Conservation (phyloP, 805 yeast genomes). For the Hanseniaspora lindneri region DNA sequence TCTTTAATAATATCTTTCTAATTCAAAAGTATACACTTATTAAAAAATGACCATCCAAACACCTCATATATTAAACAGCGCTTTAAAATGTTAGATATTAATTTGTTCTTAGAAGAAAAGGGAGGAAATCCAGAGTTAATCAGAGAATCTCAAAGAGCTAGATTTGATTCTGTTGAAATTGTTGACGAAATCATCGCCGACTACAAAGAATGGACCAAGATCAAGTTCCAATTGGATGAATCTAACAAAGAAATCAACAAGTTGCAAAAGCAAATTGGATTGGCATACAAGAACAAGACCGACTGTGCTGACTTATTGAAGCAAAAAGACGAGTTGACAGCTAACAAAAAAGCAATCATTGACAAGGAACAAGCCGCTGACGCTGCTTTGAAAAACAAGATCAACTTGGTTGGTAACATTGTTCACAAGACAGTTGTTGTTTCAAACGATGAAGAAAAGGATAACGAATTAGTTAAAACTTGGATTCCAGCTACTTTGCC, state of each 20-base stretch:
- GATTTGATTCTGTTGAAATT: conserved; percentile 87
- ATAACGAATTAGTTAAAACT: conserved; percentile 74
- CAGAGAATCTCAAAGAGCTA: conserved; percentile 78
- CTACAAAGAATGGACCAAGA: conserved; percentile 85
- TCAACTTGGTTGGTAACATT: conserved; percentile 82
- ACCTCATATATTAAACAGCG: neutral
- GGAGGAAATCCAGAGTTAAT: conserved; percentile 92
- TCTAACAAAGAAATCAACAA: conserved; percentile 78
- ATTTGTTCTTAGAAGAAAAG: conserved; percentile 84
- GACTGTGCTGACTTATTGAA: conserved; percentile 76
- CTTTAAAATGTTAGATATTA: conserved; percentile 69
- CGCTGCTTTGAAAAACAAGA: conserved; percentile 58
- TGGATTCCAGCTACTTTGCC: conserved; percentile 66
- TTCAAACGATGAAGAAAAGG: conserved; percentile 71
- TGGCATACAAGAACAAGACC: conserved; percentile 86
- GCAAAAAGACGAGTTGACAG: conserved; percentile 64
- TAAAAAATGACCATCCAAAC: neutral
- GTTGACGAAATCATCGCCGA: conserved; percentile 90
- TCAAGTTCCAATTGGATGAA: conserved; percentile 82
- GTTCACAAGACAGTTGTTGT: conserved; percentile 86
- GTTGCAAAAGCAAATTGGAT: conserved; percentile 85
- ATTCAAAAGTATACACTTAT: too few relatives aligned
- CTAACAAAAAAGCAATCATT: conserved; percentile 54
- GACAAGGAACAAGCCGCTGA: conserved; percentile 73
- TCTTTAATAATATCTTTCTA: too few relatives aligned